Evolutionary conservation across 352 stramenopile genomes (phyloP), one percentile per base, ranked within the genome.

Genomic region (Sclerospora graminicola): DNA sequence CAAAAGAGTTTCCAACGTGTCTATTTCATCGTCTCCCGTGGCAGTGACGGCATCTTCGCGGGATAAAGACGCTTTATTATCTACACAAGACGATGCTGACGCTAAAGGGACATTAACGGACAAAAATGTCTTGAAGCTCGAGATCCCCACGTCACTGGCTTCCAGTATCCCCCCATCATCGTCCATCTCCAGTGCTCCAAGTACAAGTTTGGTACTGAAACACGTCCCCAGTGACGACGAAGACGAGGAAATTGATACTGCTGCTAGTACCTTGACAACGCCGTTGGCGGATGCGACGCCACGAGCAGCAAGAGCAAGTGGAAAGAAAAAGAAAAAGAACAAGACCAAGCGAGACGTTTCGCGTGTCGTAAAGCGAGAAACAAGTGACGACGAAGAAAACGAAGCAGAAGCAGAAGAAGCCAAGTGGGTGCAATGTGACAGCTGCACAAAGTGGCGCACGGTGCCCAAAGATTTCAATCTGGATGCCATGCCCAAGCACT

Each of bases 361-460:
- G 5, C 57, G 60, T 26, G 47, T 48, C 8, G 29, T 57, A 9
- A 62, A 55, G 20, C 45, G 57, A 6, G 33, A 48, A 9, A 46
- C 54, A 8, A 57, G 52, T 8, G 52, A 48, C 18, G 60, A 60
- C 9, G 68, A 62, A 3, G 55, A 65, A 3, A 47, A 54, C 0
- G n/a, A n/a, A n/a, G n/a, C n/a, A n/a, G 62, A 69, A 26, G 42
- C 52, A 8, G 74, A 76, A 2, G 79, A 95, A 41, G 71, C 75
- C 2, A 89, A 89, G 45, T 98, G 95, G 95, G 95, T 98, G 0
- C 91, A 98, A 58, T 98, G 94, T 47, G 94, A 98, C 41, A 71
- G 66, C 24, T 98, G 94, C 69, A 79, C 84, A 26, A 98, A 98
- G 56, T 98, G 94, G 94, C 85, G 94, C 29, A 93, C 90, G 10